Base-by-base conservation (phyloP, 2,329 filamentous ascomycete species). In the Celoporthe dispersa region DNA sequence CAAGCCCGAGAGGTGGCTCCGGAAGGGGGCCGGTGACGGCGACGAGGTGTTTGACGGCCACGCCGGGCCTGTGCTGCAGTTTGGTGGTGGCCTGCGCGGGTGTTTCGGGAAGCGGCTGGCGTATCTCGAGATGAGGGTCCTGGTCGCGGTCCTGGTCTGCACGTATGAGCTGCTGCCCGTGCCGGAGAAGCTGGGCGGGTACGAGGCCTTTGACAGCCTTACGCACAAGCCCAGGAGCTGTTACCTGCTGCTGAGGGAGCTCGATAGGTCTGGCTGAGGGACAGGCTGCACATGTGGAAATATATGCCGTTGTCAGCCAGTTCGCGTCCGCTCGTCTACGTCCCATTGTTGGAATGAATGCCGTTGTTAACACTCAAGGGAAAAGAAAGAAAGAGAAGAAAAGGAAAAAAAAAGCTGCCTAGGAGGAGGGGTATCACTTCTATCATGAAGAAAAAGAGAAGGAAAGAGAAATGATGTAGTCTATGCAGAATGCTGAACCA, bases 41-140 rank as follows among this genome's bases (percentile, higher is more conserved):
- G 11, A 41, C 8, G n/a, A 64, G 6, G 67, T 67, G 22, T 79
- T 76, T 66, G 72, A 77, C 66, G 55, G 72, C 28, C 69, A 69
- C 44, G 73, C 75, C 0, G 77, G 78, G 1, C 77, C 77, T 2
- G 48, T 71, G 14, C 61, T 78, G 39, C 51, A 70, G 5, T 79
- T 78, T 31, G 73, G 77, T 1, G 28, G 72, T 4, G 77, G 77
- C 0, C 66, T 70, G 1, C 64, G 78, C 35, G 73, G 71, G 1
- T 79, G 78, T 48, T 79, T 74, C 35, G 78, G 77, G 5, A 72
- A 74, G 35, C 72, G 72, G 64, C 39, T 79, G 67, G 76, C 77
- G 9, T 75, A 77, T 51, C 28, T 79, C 7, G 75, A 80, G 72
- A n/a, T 80, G 69, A 74, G 73, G 33, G 69, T 78, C 1, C 41